A percentile compares a stretch with the other conserved stretches of the same genome.
phyloP scores from a whole-genome alignment of 176 grass and related monocot species.

The Aegilops sharonensis region DNA sequence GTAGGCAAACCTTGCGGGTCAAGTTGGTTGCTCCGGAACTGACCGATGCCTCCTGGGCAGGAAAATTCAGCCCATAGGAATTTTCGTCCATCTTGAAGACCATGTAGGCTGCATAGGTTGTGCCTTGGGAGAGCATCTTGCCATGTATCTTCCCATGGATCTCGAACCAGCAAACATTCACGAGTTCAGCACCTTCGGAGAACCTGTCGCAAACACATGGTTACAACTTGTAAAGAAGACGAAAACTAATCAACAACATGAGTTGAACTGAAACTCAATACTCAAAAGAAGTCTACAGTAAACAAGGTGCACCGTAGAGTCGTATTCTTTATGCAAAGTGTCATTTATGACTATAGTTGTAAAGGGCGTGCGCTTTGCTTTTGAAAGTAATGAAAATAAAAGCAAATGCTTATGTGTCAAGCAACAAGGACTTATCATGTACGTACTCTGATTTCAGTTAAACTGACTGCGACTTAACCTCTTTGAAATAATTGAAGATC shows the following conservation, averaged over 20 bases:
- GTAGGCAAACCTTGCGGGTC: conserved; percentile 21
- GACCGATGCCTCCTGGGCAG: conserved; percentile 20
- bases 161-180: conserved; percentile 63
- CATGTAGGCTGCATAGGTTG: conserved; percentile 44
- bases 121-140: conserved; percentile 43
- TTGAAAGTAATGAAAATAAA: neutral
- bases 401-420: neutral
- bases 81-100: conserved; percentile 32
- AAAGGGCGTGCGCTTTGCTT: neutral
- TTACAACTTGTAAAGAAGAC: neutral
- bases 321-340: neutral
- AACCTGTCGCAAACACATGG: conserved; percentile 20
- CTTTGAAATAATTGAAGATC: neutral
- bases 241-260: no score
- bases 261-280: no score
- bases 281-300: no score
- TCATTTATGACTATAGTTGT: neutral
- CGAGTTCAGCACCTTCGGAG: conserved; percentile 35
- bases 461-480: neutral
- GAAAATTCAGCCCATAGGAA: neutral
- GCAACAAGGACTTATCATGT: neutral
- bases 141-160: conserved; percentile 47
- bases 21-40: neutral
- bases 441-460: neutral
- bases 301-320: neutral